These are phyloP conservation scores for Hypomyces perniciosus DNA, from an alignment of 2,329 filamentous ascomycete genomes.

Conservation along the genomic window DNA sequence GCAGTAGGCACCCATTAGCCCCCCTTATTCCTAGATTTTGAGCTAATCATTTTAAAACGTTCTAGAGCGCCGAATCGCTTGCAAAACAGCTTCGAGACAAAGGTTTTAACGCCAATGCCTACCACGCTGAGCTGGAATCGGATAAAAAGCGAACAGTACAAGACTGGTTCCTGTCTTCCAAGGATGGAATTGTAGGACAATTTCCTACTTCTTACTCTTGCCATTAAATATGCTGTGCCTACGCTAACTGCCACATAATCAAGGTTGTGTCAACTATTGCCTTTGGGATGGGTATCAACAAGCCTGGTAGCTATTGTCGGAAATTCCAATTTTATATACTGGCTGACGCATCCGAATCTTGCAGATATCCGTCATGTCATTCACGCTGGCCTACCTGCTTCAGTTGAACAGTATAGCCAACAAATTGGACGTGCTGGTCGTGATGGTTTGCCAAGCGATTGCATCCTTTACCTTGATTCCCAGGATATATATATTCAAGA, in stretches of 20 bases:
- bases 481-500: constrained; percentile 54
- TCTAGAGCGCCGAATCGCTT: constrained; percentile 18
- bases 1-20: not conserved
- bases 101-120: constrained; percentile 38
- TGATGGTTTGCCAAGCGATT: constrained; percentile 47
- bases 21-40: not conserved
- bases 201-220: not conserved
- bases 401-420: constrained; percentile 52
- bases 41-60: not conserved
- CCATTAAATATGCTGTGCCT: not conserved
- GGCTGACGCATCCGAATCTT: not conserved
- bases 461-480: constrained; percentile 51
- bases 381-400: constrained; percentile 46
- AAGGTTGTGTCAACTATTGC: constrained; percentile 44
- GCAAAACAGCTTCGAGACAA: constrained; percentile 30
- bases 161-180: constrained; percentile 44
- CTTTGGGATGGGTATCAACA: constrained; percentile 58
- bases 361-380: constrained; percentile 28
- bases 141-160: constrained; percentile 41
- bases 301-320: constrained; percentile 25
- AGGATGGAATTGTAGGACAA: constrained; percentile 29
- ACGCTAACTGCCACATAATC: not conserved
- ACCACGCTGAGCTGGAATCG: constrained; percentile 45
- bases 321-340: not conserved
- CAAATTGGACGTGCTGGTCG: constrained; percentile 51